Evolutionary conservation across 768 basidiomycete genomes (phyloP).

Genomic region (Kwoniella europaea): DNA sequence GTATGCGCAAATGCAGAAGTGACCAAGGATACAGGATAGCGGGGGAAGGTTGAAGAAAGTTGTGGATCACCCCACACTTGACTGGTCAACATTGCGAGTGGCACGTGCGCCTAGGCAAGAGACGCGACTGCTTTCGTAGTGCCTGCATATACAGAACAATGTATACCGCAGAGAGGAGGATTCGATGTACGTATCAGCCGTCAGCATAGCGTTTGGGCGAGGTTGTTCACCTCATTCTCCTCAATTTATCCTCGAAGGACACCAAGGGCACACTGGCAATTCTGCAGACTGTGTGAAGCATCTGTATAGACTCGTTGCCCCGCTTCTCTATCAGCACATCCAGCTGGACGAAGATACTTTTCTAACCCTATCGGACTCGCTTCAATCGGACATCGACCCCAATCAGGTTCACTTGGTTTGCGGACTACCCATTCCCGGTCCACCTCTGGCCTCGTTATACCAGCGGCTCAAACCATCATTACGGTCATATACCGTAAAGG

Average conservation of each 20-base stretch:
- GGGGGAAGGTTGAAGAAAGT: constrained; percentile 11
- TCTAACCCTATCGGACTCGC: too few species aligned
- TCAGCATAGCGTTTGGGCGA: background rate
- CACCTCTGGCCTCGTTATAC: too few species aligned
- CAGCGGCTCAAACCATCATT: too few species aligned
- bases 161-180: too few species aligned
- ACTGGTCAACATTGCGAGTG: background rate
- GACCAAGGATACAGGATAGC: too few species aligned
- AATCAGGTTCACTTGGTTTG: too few species aligned
- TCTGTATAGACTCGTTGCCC: background rate
- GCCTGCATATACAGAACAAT: too few species aligned
- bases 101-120: background rate
- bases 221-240: background rate
- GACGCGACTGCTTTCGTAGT: too few species aligned
- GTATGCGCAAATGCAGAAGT: background rate
- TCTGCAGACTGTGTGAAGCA: background rate
- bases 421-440: too few species aligned
- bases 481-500: too few species aligned
- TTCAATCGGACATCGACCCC: too few species aligned
- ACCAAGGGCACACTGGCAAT: background rate
- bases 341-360: background rate
- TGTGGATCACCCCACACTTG: background rate
- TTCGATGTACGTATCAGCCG: too few species aligned
- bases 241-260: background rate
- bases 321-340: background rate